Evolutionary conservation across 1,139 yeast species (phyloP), one percentile per base, ranked within the genome.

Genomic region (Debaryomyces sp.): DNA sequence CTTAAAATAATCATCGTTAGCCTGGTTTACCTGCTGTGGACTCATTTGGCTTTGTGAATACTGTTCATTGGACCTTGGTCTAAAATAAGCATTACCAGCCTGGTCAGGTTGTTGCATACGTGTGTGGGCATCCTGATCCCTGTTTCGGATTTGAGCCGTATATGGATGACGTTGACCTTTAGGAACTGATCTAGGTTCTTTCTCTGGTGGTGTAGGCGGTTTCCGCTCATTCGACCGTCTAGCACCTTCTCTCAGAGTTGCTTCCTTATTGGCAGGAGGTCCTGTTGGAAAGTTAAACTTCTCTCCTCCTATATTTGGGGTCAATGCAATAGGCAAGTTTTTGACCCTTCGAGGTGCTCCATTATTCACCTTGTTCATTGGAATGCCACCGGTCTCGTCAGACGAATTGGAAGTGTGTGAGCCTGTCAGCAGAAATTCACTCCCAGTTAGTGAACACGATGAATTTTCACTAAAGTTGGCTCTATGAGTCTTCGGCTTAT

Each of bases 391-490:
- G 7, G 43, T 22, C 7, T 67, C 73, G 32, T 59, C 52, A 21
- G 73, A 69, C 5, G 76, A 68, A 47, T 64, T 59, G 35, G 72
- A 70, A 5, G 75, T 68, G 30, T 65, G 68, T 24, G 74, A 70
- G 23, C 65, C 67, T 21, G 64, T 57, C 29, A 66, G 55, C 68
- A 66, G 70, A 43, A 70, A 66, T 27, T 70, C 75, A 51, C 70
- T 64, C 7, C 67, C 71, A 43, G 60, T 60, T 27, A 60, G 54
- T n/a, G 73, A 61, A 17, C 53, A 54, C 15, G 54, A 44, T 24
- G 62, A 54, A 32, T 41, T 45, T 9, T 41, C 35, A 30, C 43
- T 41, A n/a, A 10, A 30, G 13, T 41, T 29, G 22, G 43, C 21
- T 7, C 6, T 12, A 41, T 41, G 37, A 17, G 26, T 41, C 35